These are phyloP conservation scores for Phytopythium oedochilum DNA, from an alignment of 352 stramenopile genomes.

Conservation along the genomic window DNA sequence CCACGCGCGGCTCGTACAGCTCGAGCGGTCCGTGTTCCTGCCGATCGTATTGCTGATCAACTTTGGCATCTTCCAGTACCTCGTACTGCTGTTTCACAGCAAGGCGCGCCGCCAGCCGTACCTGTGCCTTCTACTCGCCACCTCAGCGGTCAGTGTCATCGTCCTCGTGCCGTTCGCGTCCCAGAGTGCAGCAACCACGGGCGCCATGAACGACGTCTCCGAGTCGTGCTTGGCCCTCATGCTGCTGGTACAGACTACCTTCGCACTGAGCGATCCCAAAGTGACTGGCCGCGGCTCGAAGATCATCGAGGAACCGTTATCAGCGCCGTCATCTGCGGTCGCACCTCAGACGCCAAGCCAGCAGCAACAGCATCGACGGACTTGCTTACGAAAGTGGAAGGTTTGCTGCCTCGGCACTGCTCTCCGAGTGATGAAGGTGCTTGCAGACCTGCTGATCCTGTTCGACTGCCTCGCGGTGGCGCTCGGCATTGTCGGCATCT, in stretches of 20 bases:
- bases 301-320: background rate
- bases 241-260: conserved; percentile 23
- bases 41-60: conserved; percentile 22
- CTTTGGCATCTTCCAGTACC: conserved; percentile 28
- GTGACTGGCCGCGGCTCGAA: background rate
- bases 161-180: conserved; percentile 17
- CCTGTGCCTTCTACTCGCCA: conserved; percentile 14
- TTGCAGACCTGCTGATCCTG: conserved; percentile 23
- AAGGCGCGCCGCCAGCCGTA: conserved; percentile 15
- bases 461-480: conserved; percentile 12
- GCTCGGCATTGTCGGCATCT: conserved; percentile 16
- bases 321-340: background rate
- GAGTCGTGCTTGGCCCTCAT: conserved; percentile 24
- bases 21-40: conserved; percentile 11
- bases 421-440: conserved; percentile 3
- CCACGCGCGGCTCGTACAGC: conserved; percentile 3
- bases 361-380: conserved; percentile 1
- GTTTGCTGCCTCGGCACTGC: background rate
- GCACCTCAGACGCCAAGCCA: background rate
- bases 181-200: conserved; percentile 1
- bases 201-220: conserved; percentile 25
- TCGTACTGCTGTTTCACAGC: conserved; percentile 22
- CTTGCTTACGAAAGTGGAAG: background rate
- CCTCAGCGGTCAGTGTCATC: conserved; percentile 7
- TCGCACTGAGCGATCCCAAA: conserved; percentile 1